Percentiles rank a stretch among this genome's conserved stretches.
phyloP scores from a whole-genome alignment of 2,329 filamentous ascomycete genomes.

The Beauveria sp. region DNA sequence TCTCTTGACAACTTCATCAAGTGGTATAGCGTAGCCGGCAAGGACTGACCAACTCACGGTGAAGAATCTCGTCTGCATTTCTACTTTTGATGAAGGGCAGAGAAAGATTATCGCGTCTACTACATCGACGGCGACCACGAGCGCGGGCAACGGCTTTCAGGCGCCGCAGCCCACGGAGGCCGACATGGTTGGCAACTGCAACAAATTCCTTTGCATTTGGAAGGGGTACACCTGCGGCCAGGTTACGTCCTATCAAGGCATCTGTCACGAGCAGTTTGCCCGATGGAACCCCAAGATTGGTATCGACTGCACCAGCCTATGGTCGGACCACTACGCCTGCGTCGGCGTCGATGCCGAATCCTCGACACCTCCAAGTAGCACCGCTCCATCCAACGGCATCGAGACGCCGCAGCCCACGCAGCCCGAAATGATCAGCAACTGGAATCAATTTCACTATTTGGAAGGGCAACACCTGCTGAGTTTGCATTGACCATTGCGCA shows the following conservation, averaged over 20 bases:
- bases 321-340: conserved; percentile 3
- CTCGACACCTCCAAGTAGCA: neutral
- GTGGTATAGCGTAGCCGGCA: neutral
- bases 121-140: neutral
- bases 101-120: neutral
- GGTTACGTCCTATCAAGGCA: neutral
- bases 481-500: too few species aligned
- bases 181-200: too few species aligned
- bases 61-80: neutral
- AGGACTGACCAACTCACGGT: neutral
- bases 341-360: neutral
- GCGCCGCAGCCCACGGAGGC: neutral
- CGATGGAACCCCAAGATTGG: conserved; percentile 7
- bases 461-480: too few species aligned
- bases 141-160: neutral
- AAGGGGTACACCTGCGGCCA: neutral
- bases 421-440: neutral
- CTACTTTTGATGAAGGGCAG: neutral
- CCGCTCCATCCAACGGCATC: neutral
- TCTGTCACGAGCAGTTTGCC: neutral
- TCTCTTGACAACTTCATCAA: neutral
- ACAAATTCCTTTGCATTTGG: too few species aligned
- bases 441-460: too few species aligned
- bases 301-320: neutral
- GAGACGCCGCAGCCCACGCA: neutral